Conservation (phyloP, 768 basidiomycete species). For the Suillus spraguei region DNA sequence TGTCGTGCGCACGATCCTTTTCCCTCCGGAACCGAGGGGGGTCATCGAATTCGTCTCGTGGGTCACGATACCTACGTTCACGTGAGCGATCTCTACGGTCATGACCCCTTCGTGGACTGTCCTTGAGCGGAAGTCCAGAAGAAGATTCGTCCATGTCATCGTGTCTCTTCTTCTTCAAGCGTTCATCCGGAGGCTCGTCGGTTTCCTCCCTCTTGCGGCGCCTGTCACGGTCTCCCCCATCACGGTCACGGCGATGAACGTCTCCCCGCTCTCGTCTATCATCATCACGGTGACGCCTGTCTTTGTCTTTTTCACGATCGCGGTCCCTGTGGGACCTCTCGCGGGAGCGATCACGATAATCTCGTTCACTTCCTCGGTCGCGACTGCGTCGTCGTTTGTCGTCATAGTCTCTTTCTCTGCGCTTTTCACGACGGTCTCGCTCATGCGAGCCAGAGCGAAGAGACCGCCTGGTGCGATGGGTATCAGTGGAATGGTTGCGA, state of each 20-base stretch:
- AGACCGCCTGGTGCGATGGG: conserved; percentile 69
- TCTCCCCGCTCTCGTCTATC: conserved; percentile 54
- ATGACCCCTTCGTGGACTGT: conserved; percentile 50
- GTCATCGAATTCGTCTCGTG: conserved; percentile 67
- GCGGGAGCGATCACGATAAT: conserved; percentile 53
- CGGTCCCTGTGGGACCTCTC: conserved; percentile 48
- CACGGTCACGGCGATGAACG: conserved; percentile 52
- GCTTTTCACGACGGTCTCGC: conserved; percentile 49
- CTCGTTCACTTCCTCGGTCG: conserved; percentile 55
- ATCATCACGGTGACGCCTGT: conserved; percentile 48
- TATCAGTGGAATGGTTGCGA: conserved; percentile 78
- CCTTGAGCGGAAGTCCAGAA: conserved; percentile 46
- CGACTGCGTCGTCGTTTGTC: conserved; percentile 66
- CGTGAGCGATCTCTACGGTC: conserved; percentile 51
- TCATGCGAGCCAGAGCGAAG: conserved; percentile 75
- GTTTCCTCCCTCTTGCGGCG: conserved; percentile 73
- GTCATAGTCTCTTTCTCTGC: conserved; percentile 55
- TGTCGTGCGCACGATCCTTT: conserved; percentile 44
- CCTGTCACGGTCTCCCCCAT: conserved; percentile 55
- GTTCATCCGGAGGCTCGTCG: conserved; percentile 53
- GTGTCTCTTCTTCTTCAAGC: conserved; percentile 65
- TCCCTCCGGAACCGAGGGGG: conserved; percentile 45
- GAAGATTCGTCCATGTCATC: conserved; percentile 54
- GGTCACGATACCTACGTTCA: conserved; percentile 54
- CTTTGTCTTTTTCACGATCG: conserved; percentile 36